These are phyloP conservation scores for Rutstroemia sp. DNA, from an alignment of 2,329 filamentous ascomycete genomes.

Conservation along the genomic window DNA sequence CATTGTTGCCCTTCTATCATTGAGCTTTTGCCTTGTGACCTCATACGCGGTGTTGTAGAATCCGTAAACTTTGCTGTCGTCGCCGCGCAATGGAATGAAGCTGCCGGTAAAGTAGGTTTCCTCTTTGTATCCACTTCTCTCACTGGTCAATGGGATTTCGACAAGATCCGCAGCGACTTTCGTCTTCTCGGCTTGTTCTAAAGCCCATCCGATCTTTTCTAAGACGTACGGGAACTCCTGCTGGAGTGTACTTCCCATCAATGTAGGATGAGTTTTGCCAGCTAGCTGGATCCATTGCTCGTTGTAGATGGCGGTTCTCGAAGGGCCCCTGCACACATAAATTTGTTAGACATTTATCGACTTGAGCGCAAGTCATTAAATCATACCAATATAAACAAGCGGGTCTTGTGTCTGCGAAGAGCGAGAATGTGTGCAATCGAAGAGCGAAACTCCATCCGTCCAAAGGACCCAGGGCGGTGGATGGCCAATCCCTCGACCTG, in stretches of 20 bases:
- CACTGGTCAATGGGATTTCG: constrained; percentile 21
- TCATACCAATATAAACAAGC: constrained; percentile 21
- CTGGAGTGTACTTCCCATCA: constrained; percentile 19
- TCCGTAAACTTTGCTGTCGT: constrained; percentile 19
- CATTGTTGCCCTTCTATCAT: constrained; percentile 19
- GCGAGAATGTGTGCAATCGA: constrained; percentile 17
- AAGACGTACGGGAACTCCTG: constrained; percentile 19
- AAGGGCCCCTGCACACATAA: constrained; percentile 15
- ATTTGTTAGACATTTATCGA: not conserved
- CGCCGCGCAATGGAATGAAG: constrained; percentile 22
- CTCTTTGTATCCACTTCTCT: constrained; percentile 19
- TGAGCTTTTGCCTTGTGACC: constrained; percentile 20
- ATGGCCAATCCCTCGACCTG: constrained; percentile 18
- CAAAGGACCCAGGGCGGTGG: constrained; percentile 17
- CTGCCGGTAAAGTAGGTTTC: constrained; percentile 25
- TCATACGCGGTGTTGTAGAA: constrained; percentile 20
- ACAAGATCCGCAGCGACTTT: constrained; percentile 17
- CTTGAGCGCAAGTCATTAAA: not conserved
- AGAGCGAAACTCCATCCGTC: constrained; percentile 16
- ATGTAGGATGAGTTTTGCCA: constrained; percentile 18
- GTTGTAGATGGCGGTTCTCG: constrained; percentile 24
- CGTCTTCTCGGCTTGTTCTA: constrained; percentile 14
- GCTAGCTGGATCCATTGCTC: constrained; percentile 20
- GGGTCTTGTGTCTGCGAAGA: constrained; percentile 21
- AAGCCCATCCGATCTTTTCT: constrained; percentile 13